Percentiles rank a stretch among this genome's conserved stretches.
Conservation (phyloP, 2,329 filamentous ascomycete genomes). For the Ilyonectria destructans region DNA sequence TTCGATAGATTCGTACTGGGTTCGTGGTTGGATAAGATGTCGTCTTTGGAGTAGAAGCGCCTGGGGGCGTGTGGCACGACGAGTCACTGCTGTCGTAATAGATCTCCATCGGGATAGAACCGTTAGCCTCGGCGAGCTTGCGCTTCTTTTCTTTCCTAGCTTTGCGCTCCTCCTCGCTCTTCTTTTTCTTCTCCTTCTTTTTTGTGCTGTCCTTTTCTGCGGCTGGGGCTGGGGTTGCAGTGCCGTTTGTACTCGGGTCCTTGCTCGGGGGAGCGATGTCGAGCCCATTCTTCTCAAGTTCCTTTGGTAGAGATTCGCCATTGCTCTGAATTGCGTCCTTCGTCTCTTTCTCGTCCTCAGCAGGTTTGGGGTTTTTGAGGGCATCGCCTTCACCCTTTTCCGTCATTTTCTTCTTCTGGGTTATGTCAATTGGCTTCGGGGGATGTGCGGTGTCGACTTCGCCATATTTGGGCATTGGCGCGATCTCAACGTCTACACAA, state of each 20-base stretch:
- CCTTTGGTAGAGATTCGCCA: conserved; percentile 58
- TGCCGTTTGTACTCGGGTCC: conserved; percentile 45
- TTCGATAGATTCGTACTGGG: conserved; percentile 91
- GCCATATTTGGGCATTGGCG: conserved; percentile 84
- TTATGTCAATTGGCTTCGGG: conserved; percentile 62
- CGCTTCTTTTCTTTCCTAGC: conserved; percentile 92
- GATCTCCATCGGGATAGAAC: conserved; percentile 87
- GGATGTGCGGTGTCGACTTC: conserved; percentile 68
- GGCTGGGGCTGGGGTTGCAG: conserved; percentile 34
- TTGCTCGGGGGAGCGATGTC: conserved; percentile 46
- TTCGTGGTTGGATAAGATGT: conserved; percentile 82
- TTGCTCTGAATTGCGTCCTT: conserved; percentile 58
- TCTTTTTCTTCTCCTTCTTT: conserved; percentile 97
- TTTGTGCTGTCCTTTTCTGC: conserved; percentile 66
- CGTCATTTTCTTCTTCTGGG: conserved; percentile 74
- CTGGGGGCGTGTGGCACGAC: conserved; percentile 52
- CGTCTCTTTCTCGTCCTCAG: conserved; percentile 66
- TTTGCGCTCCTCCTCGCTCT: conserved; percentile 92
- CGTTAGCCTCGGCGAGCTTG: conserved; percentile 89
- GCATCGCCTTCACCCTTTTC: conserved; percentile 84
- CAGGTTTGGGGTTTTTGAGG: conserved; percentile 76
- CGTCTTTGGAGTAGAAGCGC: conserved; percentile 46
- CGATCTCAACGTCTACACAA: conserved; percentile 97
- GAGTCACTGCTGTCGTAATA: conserved; percentile 80
- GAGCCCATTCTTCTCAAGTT: conserved; percentile 57